phyloP scores from a whole-genome alignment of 805 yeast genomes.

The Cyberlindnera suaveolens region DNA sequence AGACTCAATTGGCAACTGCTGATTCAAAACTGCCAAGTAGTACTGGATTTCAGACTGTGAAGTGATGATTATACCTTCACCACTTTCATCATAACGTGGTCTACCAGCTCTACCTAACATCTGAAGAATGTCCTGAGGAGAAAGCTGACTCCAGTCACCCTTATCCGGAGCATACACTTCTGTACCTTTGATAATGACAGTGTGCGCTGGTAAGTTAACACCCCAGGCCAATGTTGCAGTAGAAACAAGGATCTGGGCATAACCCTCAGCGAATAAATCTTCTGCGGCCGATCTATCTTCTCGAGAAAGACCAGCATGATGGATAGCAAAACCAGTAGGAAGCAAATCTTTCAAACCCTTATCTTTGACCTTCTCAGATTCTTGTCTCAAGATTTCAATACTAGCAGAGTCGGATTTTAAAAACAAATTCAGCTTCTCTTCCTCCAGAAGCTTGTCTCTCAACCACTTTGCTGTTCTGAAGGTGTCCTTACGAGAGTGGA shows the following conservation, averaged over 20 bases:
- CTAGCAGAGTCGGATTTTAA: constrained; percentile 44
- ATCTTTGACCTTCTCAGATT: constrained; percentile 51
- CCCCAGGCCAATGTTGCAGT: constrained; percentile 98
- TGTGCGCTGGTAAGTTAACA: constrained; percentile 91
- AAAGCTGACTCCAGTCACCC: constrained; percentile 85
- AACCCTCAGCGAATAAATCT: constrained; percentile 84
- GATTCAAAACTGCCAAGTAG: constrained; percentile 84
- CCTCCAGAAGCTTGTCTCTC: constrained; percentile 52
- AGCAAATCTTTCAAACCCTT: constrained; percentile 51
- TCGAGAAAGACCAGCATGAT: constrained; percentile 82
- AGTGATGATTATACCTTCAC: constrained; percentile 92
- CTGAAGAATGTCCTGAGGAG: constrained; percentile 91
- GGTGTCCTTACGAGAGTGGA: constrained; percentile 92
- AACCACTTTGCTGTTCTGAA: constrained; percentile 74
- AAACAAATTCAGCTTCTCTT: constrained; percentile 40
- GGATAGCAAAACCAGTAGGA: constrained; percentile 76
- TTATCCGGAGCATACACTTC: constrained; percentile 87
- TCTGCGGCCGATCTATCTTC: constrained; percentile 74
- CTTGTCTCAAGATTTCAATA: constrained; percentile 55
- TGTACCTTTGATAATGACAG: constrained; percentile 90
- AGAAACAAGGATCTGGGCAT: constrained; percentile 75
- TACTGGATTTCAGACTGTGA: constrained; percentile 81
- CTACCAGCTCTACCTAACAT: constrained; percentile 99
- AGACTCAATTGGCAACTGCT: constrained; percentile 89
- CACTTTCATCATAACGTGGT: constrained; percentile 86